These are phyloP conservation scores for Phytophthora podocarpi DNA, from an alignment of 352 stramenopile genomes.

Conservation along the genomic window DNA sequence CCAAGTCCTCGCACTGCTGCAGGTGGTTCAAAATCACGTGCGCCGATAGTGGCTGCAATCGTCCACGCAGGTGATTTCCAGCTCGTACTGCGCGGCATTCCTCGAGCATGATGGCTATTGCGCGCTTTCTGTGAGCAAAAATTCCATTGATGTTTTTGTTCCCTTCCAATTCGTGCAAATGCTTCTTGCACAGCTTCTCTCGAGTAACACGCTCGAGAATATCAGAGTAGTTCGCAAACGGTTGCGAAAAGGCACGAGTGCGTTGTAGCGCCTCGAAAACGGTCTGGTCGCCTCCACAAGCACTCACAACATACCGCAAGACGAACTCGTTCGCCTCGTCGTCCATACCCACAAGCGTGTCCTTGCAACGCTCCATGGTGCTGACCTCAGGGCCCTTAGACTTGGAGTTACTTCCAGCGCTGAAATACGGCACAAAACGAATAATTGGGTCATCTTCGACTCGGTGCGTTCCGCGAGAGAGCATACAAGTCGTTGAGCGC, in stretches of 20 bases:
- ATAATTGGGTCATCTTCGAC: slow-evolving; percentile 86
- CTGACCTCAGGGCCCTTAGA: slow-evolving; percentile 38
- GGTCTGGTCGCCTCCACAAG: slow-evolving; percentile 33
- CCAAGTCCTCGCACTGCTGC: slow-evolving; percentile 2
- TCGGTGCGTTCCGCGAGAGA: slow-evolving; percentile 48
- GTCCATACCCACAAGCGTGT: slow-evolving; percentile 56
- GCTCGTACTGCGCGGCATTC: slow-evolving; percentile 10
- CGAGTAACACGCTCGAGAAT: slow-evolving; percentile 44
- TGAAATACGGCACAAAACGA: slow-evolving; percentile 72
- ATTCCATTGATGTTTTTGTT: slow-evolving; percentile 9
- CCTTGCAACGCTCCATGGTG: slow-evolving; percentile 40
- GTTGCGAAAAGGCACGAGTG: slow-evolving; percentile 53
- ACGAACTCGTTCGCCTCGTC: slow-evolving; percentile 71
- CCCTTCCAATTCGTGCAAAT: slow-evolving; percentile 19
- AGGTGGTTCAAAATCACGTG: slow-evolving; percentile 41
- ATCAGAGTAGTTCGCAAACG: slow-evolving; percentile 60
- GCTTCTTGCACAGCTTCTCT: slow-evolving; percentile 25
- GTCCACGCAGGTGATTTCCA: slow-evolving; percentile 26
- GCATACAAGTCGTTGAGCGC: slow-evolving; percentile 73
- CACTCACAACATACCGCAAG: slow-evolving; percentile 60
- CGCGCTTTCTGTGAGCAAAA: slow-evolving; percentile 8
- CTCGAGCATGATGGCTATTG: slow-evolving; percentile 13
- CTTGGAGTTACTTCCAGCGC: slow-evolving; percentile 30
- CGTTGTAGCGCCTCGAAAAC: slow-evolving; percentile 61
- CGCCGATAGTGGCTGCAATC: slow-evolving; percentile 36